Base-by-base conservation (phyloP, 2,329 filamentous ascomycete species). In the Graphiopsis chlorocephala region DNA sequence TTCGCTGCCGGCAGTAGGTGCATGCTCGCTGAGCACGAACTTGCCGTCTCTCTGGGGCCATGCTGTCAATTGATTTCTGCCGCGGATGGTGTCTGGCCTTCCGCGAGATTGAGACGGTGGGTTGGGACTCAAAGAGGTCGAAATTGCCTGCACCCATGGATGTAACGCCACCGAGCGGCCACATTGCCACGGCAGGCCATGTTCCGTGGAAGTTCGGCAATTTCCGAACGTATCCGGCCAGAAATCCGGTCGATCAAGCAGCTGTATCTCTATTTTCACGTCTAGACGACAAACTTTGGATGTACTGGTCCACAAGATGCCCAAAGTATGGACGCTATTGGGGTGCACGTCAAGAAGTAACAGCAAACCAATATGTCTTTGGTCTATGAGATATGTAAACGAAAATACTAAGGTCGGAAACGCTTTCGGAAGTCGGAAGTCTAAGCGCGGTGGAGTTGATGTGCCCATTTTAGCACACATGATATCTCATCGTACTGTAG, bases 1-100 rank as follows among this genome's bases (percentile, higher is more conserved):
- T 66, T 28, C 65, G 65, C 45, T 66, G 61, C 50, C 65, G 64
- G 42, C 61, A 66, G 52, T 64, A 66, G 17, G 56, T 55, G 52
- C 65, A 66, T 20, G 65, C 65, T 11, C 61, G 56, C 50, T 66
- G 64, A n/a, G 64, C 64, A 47, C 64, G 64, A 14, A 53, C 55
- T n/a, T 65, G 60, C 6, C 60, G 64, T 45, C 47, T 57, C 23
- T 66, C 64, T 35, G 61, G 48, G 11, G 55, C 52, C 64, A 66
- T 66, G 38, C 20, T 57, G 35, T 33, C 12, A 35, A 53, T 29
- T 31, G 5, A 17, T 42, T 8, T 23, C 12, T 58, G 55, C 55
- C 55, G 55, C 55, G 55, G 55, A 58, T 42, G 23, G 25, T 58
- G 4, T 25, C 33, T 28, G 31, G 50, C 50, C 50, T 31, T 53